phyloP scores from a whole-genome alignment of 352 stramenopile genomes.

The Blastocystis sp. region DNA sequence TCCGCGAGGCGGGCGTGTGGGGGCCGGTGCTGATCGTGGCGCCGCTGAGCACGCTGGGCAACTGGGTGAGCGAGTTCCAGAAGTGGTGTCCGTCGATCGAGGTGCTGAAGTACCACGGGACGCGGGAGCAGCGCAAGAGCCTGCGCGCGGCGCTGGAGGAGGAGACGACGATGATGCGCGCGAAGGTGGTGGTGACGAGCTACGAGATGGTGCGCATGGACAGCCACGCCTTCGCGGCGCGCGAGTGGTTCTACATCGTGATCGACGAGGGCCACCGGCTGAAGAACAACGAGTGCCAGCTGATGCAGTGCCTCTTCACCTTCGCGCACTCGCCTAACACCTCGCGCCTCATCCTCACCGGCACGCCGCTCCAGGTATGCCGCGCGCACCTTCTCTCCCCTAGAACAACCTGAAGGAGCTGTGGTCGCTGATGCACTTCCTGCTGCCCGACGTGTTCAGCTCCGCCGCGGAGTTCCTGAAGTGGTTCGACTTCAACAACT shows the following conservation, averaged over 20 bases:
- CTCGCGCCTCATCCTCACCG: slow-evolving; percentile 72
- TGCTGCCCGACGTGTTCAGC: slow-evolving; percentile 93
- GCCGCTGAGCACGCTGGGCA: slow-evolving; percentile 93
- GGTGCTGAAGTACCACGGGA: slow-evolving; percentile 93
- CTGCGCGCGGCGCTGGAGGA: slow-evolving; percentile 75
- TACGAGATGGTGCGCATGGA: slow-evolving; percentile 86
- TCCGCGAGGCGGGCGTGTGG: slow-evolving; percentile 86
- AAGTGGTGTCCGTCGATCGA: slow-evolving; percentile 87
- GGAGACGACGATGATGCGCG: slow-evolving; percentile 11
- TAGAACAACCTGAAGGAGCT: slow-evolving; percentile 95
- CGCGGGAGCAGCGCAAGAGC: slow-evolving; percentile 84
- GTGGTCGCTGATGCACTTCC: slow-evolving; percentile 92
- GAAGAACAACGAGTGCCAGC: slow-evolving; percentile 81
- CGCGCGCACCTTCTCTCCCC: not conserved
- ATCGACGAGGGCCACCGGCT: slow-evolving; percentile 95
- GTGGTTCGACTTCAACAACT: slow-evolving; percentile 76
- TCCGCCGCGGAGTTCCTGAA: slow-evolving; percentile 71
- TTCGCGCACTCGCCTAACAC: slow-evolving; percentile 67
- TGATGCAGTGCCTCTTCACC: slow-evolving; percentile 71
- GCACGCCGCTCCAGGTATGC: slow-evolving; percentile 87
- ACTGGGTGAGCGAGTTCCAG: slow-evolving; percentile 96
- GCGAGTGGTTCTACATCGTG: slow-evolving; percentile 73
- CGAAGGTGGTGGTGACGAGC: slow-evolving; percentile 87
- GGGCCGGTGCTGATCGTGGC: slow-evolving; percentile 95
- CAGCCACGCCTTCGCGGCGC: not conserved